Conservation (phyloP, 2,329 filamentous ascomycete species). For the Coniochaeta pulveracea region DNA sequence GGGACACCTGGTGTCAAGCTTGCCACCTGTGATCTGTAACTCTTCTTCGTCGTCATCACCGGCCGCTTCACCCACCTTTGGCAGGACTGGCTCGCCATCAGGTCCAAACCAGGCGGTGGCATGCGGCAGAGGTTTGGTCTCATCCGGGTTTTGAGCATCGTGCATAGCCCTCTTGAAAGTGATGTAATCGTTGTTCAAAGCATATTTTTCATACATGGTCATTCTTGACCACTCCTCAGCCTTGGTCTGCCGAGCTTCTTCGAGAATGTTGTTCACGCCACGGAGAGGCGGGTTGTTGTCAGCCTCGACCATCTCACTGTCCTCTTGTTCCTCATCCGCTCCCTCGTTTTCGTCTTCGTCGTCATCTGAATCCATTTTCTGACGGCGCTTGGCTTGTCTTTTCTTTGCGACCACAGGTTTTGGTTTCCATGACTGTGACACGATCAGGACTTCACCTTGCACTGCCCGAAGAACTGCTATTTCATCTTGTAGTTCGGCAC, state of each 20-base stretch:
- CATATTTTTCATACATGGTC: conserved; percentile 36
- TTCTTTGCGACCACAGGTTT: conserved; percentile 8
- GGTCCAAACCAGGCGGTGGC: conserved; percentile 41
- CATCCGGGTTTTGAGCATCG: conserved; percentile 35
- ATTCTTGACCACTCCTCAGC: conserved; percentile 29
- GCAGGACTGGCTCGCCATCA: conserved; percentile 25
- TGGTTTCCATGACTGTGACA: conserved; percentile 11
- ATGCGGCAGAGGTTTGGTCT: conserved; percentile 39
- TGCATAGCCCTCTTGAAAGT: conserved; percentile 49
- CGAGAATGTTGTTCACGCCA: conserved; percentile 22
- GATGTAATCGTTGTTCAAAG: conserved; percentile 45
- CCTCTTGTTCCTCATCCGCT: conserved; percentile 15
- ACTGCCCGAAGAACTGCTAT: conserved; percentile 24
- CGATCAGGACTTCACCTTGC: conserved; percentile 15
- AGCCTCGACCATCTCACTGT: conserved; percentile 11
- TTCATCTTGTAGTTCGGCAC: conserved; percentile 38
- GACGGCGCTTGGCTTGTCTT: conserved; percentile 6
- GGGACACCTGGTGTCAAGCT: conserved; percentile 57
- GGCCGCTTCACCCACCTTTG: conserved; percentile 5
- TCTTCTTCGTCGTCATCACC: conserved; percentile 49
- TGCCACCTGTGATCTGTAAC: conserved; percentile 52
- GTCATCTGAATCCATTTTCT: conserved; percentile 8
- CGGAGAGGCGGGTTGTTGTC: conserved; percentile 14
- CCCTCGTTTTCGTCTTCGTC: conserved; percentile 13
- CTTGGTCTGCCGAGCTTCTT: conserved; percentile 23